Conservation (phyloP, 1,284 basidiomycete genomes). For the Moesziomyces globuligerus region DNA sequence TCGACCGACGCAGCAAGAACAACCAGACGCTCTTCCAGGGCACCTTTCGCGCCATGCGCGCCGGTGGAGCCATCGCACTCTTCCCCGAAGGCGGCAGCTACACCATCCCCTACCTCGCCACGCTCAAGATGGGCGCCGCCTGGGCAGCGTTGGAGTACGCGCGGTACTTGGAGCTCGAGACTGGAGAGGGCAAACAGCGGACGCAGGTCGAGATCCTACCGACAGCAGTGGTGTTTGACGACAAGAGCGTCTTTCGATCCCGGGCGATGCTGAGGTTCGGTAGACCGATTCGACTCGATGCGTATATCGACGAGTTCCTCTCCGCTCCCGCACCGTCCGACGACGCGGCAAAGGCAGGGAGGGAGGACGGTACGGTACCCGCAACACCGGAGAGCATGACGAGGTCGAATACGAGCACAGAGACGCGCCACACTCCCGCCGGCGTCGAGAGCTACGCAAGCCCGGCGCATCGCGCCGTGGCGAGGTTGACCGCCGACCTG, state of each 20-base stretch:
- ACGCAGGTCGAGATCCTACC: constrained; percentile 77
- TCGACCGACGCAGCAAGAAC: constrained; percentile 90
- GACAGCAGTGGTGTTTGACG: constrained; percentile 88
- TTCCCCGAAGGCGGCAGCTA: constrained; percentile 85
- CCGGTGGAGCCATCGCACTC: constrained; percentile 83
- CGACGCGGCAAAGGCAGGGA: not conserved
- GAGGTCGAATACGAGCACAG: constrained; percentile 9
- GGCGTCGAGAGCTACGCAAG: constrained; percentile 67
- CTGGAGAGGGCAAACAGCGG: not conserved
- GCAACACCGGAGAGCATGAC: constrained; percentile 44
- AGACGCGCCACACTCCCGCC: not conserved
- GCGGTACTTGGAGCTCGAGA: constrained; percentile 67
- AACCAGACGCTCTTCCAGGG: constrained; percentile 87
- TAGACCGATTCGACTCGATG: constrained; percentile 78
- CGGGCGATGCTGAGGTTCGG: constrained; percentile 75
- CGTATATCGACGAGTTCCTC: constrained; percentile 81
- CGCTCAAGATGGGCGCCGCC: constrained; percentile 93
- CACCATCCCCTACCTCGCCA: constrained; percentile 89
- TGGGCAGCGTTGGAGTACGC: constrained; percentile 94
- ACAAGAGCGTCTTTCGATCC: constrained; percentile 92
- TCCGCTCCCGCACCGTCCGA: constrained; percentile 3
- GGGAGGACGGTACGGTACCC: constrained; percentile 32
- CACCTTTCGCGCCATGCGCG: constrained; percentile 84
- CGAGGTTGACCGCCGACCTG: constrained; percentile 81
- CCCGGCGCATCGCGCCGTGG: constrained; percentile 76